Evolutionary conservation across 768 basidiomycete species (phyloP), one percentile per base, ranked within the genome.

Genomic region (Lactifluus echinatus): DNA sequence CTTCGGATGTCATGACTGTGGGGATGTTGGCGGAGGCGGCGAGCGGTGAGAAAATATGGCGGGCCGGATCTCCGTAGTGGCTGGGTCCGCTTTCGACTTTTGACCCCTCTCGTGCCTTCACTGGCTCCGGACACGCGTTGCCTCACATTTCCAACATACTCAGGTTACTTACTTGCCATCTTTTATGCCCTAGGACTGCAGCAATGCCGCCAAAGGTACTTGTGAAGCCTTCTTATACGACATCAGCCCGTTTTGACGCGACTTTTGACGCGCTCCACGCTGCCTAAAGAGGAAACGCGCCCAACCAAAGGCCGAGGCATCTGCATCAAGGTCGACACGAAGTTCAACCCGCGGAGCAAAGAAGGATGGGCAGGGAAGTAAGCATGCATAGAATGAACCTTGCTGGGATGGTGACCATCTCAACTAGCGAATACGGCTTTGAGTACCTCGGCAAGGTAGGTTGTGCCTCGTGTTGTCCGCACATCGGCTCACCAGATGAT

Each of bases 201-300:
- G 45, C 17, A 28, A 64, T 64, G 63, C 55, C 63, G 8, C 59
- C 55, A 0, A 64, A 64, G 58, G 63, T 64, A 36, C 19, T 12
- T 10, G 12, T 37, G 17, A 23, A 1, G 10, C 44, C 23, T 36
- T 17, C 26, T 28, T 23, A 12, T 46, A 6, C 23, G n/a, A 17
- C 28, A 7, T 11, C 15, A 26, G 5, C n/a, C 17, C 21, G 3
- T 19, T 42, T 49, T 44, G 48, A 50, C 48, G 53, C 53, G 49
- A 54, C 36, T 33, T 40, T 17, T 29, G 42, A 53, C 50, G 44
- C 50, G 51, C 52, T 19, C 33, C 47, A 19, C 23, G 26, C 33
- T 50, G 24, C 52, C 47, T n/a, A 53, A 65, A 87, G 85, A 74
- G 85, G 62, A 87, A 85, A 73, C 80, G 78, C 67, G 68, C 76